Evolutionary conservation across 805 yeast species (phyloP).

Genomic region (Yarrowia keelungensis): DNA sequence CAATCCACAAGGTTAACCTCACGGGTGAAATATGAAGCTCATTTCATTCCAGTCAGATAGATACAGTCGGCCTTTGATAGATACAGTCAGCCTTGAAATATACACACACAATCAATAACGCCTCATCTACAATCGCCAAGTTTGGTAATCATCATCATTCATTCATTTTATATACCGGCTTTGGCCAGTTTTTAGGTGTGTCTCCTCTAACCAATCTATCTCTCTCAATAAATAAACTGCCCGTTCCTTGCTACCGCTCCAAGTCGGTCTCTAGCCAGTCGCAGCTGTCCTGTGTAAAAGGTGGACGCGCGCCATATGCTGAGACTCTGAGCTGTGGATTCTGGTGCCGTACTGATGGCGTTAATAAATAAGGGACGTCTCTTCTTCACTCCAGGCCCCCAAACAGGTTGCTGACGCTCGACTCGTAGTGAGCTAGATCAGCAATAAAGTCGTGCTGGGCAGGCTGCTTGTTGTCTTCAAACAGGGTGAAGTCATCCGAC

Average conservation of each 20-base stretch:
- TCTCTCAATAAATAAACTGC: constrained; percentile 37
- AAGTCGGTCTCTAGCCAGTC: constrained; percentile 40
- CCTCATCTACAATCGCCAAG: not conserved
- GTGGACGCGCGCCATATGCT: constrained; percentile 39
- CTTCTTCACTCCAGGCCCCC: constrained; percentile 41
- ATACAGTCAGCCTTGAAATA: too few species aligned
- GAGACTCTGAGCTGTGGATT: constrained; percentile 35
- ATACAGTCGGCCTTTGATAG: too few species aligned
- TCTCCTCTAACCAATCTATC: constrained; percentile 31
- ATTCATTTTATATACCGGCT: constrained; percentile 27
- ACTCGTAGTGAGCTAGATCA: constrained; percentile 40
- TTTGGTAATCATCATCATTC: constrained; percentile 30
- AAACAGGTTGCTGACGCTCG: constrained; percentile 43
- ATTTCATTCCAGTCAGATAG: not conserved
- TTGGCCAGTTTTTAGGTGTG: constrained; percentile 1
- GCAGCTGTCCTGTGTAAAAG: constrained; percentile 25
- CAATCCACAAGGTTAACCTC: constrained; percentile 6
- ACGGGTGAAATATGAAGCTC: not conserved
- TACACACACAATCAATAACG: not conserved
- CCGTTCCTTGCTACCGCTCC: constrained; percentile 30
- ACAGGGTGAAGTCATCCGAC: constrained; percentile 42
- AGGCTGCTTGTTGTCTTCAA: constrained; percentile 40
- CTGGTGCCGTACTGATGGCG: constrained; percentile 35
- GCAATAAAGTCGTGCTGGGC: constrained; percentile 39
- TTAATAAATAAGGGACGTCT: constrained; percentile 32